Base-by-base conservation (phyloP, 768 basidiomycete species). In the Trametes coccinea region DNA sequence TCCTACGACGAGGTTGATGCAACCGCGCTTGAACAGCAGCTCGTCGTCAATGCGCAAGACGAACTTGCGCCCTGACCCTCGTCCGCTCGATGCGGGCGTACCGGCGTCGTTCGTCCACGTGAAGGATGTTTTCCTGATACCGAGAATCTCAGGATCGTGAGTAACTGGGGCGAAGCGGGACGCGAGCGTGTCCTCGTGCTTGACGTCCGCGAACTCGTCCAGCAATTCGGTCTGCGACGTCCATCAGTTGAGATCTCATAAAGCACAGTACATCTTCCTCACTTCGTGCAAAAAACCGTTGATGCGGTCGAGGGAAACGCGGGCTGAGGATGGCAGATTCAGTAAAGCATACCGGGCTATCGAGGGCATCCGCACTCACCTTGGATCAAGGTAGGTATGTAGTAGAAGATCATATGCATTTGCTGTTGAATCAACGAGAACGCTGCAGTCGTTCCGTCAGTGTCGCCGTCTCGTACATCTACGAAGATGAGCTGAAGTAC, bases 281-380 rank as follows among this genome's bases (percentile, higher is more conserved):
- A 65, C 77, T 17, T 76, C 69, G n/a, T 73, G 65, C 27, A 84
- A 60, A 72, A 84, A 84, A 5, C 75, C 73, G 67, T 82, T 75
- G 37, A 85, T 66, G 27, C 90, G 82, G 57, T 84, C 82, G 5
- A 91, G 66, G 2, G 88, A 88, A 4, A 92, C 88, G 70, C 84
- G 85, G 41, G 79, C 84, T 66, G 43, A 0, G 10, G 10, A 30
- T n/a, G 13, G 30, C 2, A 22, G 2, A 2, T 5, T 48, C 27
- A 30, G 4, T 2, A 11, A 8, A 45, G 6, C n/a, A 8, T 17
- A 30, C 2, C 7, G 10, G 27, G 2, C 22, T 10, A 14, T 13
- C 22, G 5, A 48, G 29, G 5, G 17, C 17, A 29, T 29, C 17
- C 5, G 47, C 3, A 4, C 29, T 30, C 13, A 33, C 57, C 65